Evolutionary conservation across 306 rosid species (phyloP), one percentile per base, ranked within the genome.

Genomic region (Canavalia gladiata): DNA sequence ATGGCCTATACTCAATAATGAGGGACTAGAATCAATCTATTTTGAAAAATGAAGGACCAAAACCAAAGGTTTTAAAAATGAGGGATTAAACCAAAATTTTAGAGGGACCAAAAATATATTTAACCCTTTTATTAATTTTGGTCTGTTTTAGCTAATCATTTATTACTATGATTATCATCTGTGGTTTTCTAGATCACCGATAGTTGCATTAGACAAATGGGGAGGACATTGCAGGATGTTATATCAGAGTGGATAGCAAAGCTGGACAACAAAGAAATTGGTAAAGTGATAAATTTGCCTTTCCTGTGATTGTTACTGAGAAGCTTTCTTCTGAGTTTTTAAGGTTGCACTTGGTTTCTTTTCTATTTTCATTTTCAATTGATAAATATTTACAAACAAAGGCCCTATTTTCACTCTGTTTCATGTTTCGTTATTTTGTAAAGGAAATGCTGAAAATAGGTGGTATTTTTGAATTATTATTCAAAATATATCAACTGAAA

Each of bases 221-320:
- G 97, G 62, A 87, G 88, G 90, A 90, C 95, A 74, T 85, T 95
- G 90, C 92, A 84, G 86, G 95, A 89, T 82, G 87, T 95, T 81
- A 72, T 91, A 73, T 81, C 95, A 7, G 99, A 93, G 70, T 89
- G 89, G 95, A 69, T 91, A 82, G 74, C 47, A 69, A 93, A 88
- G 90, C 79, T 93, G 47, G 70, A 89, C 87, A 87, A 89, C 85
- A 79, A 87, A 68, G 94, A 90, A 87, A 91, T 95, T 46, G 95
- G 97, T 88, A 74, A 7, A 56, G 74, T 70, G 65, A 75, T 62
- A 33, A 51, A 68, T 43, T 77, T 28, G n/a, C 46, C 63, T 71
- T 49, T 46, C 64, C 58, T 57, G 28, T 49, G 43, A 67, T 63
- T 37, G 72, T 60, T 81, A 49, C 66, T 47, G 51, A 75, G 68